phyloP scores from a whole-genome alignment of 306 rosid species.

The Trifolium subterraneum region DNA sequence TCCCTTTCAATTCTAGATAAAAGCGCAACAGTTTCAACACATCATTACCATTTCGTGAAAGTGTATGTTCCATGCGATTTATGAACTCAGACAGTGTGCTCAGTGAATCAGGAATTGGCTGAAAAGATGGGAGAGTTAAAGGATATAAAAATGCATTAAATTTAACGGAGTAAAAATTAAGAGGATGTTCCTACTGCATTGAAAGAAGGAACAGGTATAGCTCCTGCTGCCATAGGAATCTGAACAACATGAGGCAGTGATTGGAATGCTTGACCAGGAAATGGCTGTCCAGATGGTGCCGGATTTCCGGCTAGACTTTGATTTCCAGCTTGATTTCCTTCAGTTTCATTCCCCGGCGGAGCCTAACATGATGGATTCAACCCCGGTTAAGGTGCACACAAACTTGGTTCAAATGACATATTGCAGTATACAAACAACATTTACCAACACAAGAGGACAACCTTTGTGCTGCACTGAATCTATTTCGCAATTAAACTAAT shows the following conservation, averaged over 20 bases:
- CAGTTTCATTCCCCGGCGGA: constrained; percentile 67
- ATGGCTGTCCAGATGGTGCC: constrained; percentile 71
- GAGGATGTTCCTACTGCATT: constrained; percentile 55
- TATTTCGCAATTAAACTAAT: constrained; percentile 28
- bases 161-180: constrained; percentile 20
- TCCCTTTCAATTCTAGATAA: constrained; percentile 33
- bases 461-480: constrained; percentile 20
- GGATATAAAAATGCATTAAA: constrained; percentile 23
- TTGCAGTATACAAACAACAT: constrained; percentile 9
- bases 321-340: constrained; percentile 60
- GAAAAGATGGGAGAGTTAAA: constrained; percentile 40
- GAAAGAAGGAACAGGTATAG: constrained; percentile 73
- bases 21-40: background rate
- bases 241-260: constrained; percentile 72
- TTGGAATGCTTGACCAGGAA: constrained; percentile 66
- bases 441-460: constrained; percentile 23
- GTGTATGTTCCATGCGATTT: constrained; percentile 75
- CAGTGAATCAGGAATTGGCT: constrained; percentile 93
- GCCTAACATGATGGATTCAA: constrained; percentile 56
- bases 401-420: constrained; percentile 35
- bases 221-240: constrained; percentile 71
- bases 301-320: constrained; percentile 54
- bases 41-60: constrained; percentile 69
- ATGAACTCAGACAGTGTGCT: constrained; percentile 82
- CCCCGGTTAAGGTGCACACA: constrained; percentile 35